These are phyloP conservation scores for Alternaria infectoria DNA, from an alignment of 2,329 filamentous ascomycete genomes.

Conservation along the genomic window DNA sequence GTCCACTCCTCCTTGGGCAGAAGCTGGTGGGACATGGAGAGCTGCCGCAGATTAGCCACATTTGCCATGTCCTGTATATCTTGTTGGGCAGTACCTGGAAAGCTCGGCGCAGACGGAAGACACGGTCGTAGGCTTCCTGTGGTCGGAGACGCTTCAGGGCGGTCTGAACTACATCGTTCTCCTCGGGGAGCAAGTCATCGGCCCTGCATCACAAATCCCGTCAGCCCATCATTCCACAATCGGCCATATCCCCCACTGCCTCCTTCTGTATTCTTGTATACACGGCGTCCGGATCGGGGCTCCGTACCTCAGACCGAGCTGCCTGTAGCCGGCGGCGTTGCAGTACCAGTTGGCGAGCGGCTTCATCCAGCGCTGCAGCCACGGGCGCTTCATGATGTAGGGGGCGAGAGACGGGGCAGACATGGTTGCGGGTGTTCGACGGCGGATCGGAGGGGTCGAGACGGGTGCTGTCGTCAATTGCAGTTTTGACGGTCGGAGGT, in stretches of 20 bases:
- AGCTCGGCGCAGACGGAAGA: conserved; percentile 95
- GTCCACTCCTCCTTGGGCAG: conserved; percentile 71
- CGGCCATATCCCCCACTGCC: neutral
- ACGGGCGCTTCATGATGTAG: conserved; percentile 82
- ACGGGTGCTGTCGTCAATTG: conserved; percentile 37
- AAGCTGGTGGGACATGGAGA: conserved; percentile 69
- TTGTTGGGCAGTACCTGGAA: conserved; percentile 69
- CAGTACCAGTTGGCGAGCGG: conserved; percentile 88
- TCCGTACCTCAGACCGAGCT: conserved; percentile 85
- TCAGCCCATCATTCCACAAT: conserved; percentile 38
- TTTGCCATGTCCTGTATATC: neutral
- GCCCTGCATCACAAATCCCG: conserved; percentile 63
- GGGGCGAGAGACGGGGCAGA: conserved; percentile 75
- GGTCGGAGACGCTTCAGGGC: conserved; percentile 89
- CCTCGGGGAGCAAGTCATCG: conserved; percentile 95
- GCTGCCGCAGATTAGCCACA: conserved; percentile 53
- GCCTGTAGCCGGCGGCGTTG: conserved; percentile 88
- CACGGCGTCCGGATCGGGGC: neutral
- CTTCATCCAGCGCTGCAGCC: conserved; percentile 78
- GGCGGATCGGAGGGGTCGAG: conserved; percentile 24
- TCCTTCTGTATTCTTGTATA: neutral
- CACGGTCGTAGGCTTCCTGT: conserved; percentile 93
- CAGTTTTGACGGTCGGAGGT: conserved; percentile 26
- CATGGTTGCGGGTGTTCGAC: conserved; percentile 58
- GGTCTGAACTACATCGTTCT: conserved; percentile 82